phyloP scores from a whole-genome alignment of 495 filamentous ascomycete species.

The Xylaria castorea region DNA sequence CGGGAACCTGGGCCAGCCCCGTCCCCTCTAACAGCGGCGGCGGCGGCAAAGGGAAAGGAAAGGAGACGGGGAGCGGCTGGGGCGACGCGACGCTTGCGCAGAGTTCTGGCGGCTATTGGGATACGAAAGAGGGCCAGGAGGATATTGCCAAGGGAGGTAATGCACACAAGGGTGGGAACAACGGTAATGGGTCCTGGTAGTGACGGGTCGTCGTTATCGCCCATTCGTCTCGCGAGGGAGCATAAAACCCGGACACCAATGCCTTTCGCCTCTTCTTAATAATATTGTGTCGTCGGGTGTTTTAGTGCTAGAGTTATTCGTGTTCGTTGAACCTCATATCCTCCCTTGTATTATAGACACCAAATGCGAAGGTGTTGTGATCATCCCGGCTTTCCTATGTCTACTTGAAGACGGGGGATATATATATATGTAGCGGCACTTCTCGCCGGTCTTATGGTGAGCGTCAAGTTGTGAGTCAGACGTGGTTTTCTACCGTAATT shows the following conservation, averaged over 20 bases:
- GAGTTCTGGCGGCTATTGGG: constrained; percentile 23
- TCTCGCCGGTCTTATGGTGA: not conserved
- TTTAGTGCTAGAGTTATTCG: not conserved
- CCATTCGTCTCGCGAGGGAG: not conserved
- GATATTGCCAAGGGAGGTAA: constrained; percentile 3
- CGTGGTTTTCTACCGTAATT: too few species aligned
- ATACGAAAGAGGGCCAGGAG: constrained; percentile 14
- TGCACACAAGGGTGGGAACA: not conserved
- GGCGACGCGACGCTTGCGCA: constrained; percentile 23
- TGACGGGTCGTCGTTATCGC: constrained; percentile 4
- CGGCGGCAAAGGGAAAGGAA: not conserved
- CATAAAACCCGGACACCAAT: not conserved
- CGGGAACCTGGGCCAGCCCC: constrained; percentile 26
- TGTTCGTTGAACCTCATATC: not conserved
- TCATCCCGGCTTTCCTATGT: too few species aligned
- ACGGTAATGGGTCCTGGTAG: constrained; percentile 23
- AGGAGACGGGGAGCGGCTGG: not conserved
- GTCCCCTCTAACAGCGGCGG: constrained; percentile 11
- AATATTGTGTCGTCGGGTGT: not conserved
- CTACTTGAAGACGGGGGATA: not conserved
- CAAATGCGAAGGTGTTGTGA: too few species aligned
- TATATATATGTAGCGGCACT: not conserved
- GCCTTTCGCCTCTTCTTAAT: not conserved
- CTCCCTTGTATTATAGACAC: too few species aligned
- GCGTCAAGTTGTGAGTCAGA: not conserved